phyloP scores from a whole-genome alignment of 2,329 filamentous ascomycete genomes.

The Ophiocordyceps australis region DNA sequence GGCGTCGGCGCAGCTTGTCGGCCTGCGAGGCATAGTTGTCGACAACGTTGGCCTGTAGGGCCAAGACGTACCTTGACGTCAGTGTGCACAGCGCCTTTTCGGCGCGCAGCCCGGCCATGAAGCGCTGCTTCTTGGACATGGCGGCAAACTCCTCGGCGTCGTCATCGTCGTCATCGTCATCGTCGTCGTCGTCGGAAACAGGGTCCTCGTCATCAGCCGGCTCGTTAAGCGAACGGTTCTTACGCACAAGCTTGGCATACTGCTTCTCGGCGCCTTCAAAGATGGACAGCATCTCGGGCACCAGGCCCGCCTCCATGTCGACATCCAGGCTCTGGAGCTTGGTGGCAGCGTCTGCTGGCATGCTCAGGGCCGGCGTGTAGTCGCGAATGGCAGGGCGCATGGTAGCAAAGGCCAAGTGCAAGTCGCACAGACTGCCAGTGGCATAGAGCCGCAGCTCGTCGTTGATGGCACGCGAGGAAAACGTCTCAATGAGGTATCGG shows the following conservation, averaged over 20 bases:
- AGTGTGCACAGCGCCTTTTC: constrained; percentile 79
- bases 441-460: constrained; percentile 66
- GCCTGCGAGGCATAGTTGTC: constrained; percentile 42
- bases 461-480: constrained; percentile 49
- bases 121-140: constrained; percentile 36
- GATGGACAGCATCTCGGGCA: constrained; percentile 55
- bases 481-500: constrained; percentile 45
- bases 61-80: constrained; percentile 68
- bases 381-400: constrained; percentile 38
- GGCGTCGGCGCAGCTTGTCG: constrained; percentile 48
- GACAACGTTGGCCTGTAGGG: constrained; percentile 56
- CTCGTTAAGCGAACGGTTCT: constrained; percentile 35
- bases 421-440: constrained; percentile 61
- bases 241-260: constrained; percentile 53
- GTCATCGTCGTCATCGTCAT: constrained; percentile 32
- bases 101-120: constrained; percentile 51
- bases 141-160: constrained; percentile 37
- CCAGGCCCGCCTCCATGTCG: constrained; percentile 43
- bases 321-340: constrained; percentile 34
- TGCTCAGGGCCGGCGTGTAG: constrained; percentile 10
- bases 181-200: constrained; percentile 40
- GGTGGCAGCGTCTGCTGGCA: constrained; percentile 8
- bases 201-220: constrained; percentile 58
- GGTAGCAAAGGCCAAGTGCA: constrained; percentile 63
- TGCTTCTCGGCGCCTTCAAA: constrained; percentile 61